Conservation (phyloP, 352 stramenopile genomes). For the Stephanocyclus meneghinianus region DNA sequence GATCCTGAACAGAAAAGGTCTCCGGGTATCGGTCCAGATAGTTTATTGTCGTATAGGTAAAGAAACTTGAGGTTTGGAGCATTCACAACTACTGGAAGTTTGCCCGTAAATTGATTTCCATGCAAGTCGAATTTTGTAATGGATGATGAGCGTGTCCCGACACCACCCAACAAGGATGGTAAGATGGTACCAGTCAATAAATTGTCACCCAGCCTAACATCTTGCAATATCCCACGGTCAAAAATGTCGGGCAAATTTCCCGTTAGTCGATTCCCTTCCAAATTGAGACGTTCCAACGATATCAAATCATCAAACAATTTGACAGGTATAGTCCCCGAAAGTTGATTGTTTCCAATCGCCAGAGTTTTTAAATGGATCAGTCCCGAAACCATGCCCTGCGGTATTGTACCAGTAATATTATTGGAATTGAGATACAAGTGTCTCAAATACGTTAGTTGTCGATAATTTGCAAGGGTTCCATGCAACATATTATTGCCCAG, state of each 20-base stretch:
- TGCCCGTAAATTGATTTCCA: conserved; percentile 14
- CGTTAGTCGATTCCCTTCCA: conserved; percentile 18
- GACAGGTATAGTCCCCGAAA: neutral
- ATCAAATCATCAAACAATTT: conserved; percentile 4
- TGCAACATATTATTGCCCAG: conserved; percentile 18
- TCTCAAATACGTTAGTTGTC: conserved; percentile 13
- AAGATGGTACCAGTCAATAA: conserved; percentile 11
- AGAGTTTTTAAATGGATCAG: conserved; percentile 19
- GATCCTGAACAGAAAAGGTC: conserved; percentile 11
- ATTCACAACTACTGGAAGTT: conserved; percentile 3
- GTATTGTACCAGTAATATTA: conserved; percentile 20
- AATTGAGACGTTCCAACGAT: conserved; percentile 19
- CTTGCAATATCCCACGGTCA: conserved; percentile 7
- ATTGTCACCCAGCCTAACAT: conserved; percentile 26
- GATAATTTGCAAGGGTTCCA: neutral
- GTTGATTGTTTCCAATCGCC: conserved; percentile 20
- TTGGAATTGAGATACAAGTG: conserved; percentile 31
- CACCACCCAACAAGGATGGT: conserved; percentile 9
- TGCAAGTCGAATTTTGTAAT: conserved; percentile 20
- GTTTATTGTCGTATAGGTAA: conserved; percentile 24
- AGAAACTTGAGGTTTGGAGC: conserved; percentile 16
- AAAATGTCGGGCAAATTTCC: conserved; percentile 20
- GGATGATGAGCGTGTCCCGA: neutral
- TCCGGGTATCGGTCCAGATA: conserved; percentile 6
- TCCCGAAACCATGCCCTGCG: neutral